A percentile compares a stretch with the other conserved stretches of the same genome.
Evolutionary conservation across 179 eudicot species (phyloP).

Genomic region (Pouteria campechiana): DNA sequence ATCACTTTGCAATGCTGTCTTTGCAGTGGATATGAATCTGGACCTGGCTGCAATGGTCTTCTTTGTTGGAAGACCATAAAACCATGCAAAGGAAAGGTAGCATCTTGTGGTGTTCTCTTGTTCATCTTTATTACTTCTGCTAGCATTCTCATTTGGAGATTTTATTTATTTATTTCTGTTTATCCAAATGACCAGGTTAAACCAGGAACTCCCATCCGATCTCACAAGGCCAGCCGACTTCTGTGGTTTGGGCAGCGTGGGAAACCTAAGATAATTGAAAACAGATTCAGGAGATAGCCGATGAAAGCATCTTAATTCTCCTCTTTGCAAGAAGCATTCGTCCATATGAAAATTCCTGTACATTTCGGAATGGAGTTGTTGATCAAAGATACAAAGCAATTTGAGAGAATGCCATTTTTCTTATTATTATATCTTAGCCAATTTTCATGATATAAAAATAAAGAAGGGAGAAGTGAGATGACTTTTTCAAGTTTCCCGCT

Average conservation of each 20-base stretch:
- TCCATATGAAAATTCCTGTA: too few species aligned
- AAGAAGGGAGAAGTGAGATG: conserved; percentile 1
- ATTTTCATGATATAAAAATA: not conserved
- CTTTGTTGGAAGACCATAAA: conserved; percentile 71
- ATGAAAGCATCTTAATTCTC: conserved; percentile 6
- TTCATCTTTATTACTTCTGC: too few species aligned
- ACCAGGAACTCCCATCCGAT: conserved; percentile 31
- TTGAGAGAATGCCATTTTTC: conserved; percentile 3
- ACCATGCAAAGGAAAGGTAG: conserved; percentile 53
- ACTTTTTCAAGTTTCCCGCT: too few species aligned
- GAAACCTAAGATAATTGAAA: conserved; percentile 25
- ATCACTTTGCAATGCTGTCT: not conserved
- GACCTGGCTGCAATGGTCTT: conserved; percentile 70
- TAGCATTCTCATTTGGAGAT: not conserved
- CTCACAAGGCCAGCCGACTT: conserved; percentile 38
- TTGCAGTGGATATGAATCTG: conserved; percentile 87
- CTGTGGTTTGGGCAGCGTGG: conserved; percentile 64
- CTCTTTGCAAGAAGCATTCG: too few species aligned
- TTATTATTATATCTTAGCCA: not conserved
- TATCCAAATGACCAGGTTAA: conserved; percentile 34
- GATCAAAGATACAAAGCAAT: conserved; percentile 1
- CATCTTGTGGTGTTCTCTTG: not conserved
- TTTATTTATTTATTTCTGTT: not conserved
- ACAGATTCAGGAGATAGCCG: conserved; percentile 18
- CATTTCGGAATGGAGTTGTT: conserved; percentile 8